These are phyloP conservation scores for Passalora sequoiae DNA, from an alignment of 2,329 filamentous ascomycete species.

Conservation along the genomic window DNA sequence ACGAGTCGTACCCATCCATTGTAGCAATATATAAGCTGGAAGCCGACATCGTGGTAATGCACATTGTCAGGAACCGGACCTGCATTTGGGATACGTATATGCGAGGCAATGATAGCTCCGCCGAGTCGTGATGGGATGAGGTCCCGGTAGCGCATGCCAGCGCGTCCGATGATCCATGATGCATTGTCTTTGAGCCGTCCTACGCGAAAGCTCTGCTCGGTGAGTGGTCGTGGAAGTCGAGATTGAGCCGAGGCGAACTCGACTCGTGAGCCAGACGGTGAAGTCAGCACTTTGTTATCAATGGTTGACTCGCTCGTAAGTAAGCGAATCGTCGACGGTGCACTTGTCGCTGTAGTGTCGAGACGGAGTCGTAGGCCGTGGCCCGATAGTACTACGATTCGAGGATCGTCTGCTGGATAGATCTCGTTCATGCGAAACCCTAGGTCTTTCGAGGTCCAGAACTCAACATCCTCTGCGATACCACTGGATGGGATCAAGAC, in stretches of 20 bases:
- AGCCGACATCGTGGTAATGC: conserved; percentile 13
- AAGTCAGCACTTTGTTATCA: background rate
- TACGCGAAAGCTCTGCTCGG: conserved; percentile 9
- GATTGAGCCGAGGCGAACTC: conserved; percentile 8
- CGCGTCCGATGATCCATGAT: conserved; percentile 13
- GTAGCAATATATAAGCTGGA: conserved; percentile 17
- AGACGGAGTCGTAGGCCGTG: conserved; percentile 13
- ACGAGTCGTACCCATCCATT: conserved; percentile 13
- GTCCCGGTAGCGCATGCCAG: conserved; percentile 16
- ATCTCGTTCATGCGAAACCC: conserved; percentile 16
- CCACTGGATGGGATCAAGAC: conserved; percentile 10
- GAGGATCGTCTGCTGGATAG: conserved; percentile 15
- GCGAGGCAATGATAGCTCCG: conserved; percentile 17
- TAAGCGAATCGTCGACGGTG: conserved; percentile 6
- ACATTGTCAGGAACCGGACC: conserved; percentile 14
- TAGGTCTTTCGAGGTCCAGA: conserved; percentile 11
- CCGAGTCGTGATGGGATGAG: conserved; percentile 14
- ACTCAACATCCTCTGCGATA: conserved; percentile 14
- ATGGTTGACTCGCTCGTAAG: background rate
- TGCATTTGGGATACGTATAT: conserved; percentile 14
- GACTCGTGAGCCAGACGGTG: conserved; percentile 12
- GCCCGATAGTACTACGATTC: conserved; percentile 10
- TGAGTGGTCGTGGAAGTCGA: conserved; percentile 5
- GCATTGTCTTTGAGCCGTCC: conserved; percentile 11
- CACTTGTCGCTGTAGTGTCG: conserved; percentile 8